Percentiles rank a stretch among this genome's conserved stretches.
Evolutionary conservation across 2,329 filamentous ascomycete genomes (phyloP).

Genomic region (Pyrenophora graminea): DNA sequence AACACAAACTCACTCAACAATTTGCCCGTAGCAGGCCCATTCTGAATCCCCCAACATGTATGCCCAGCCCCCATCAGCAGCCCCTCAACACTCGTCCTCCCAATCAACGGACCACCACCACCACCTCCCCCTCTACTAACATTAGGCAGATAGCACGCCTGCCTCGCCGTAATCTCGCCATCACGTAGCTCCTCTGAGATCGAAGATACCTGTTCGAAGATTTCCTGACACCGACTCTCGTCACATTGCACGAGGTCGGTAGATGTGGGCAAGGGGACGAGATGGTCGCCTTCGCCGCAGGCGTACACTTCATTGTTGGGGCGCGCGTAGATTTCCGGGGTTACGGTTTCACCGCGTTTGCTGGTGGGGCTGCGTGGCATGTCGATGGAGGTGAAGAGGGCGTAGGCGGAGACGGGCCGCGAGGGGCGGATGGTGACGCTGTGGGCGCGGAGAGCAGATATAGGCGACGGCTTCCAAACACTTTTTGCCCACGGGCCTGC

Average conservation of each 20-base stretch:
- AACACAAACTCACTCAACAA: slow-evolving; percentile 53
- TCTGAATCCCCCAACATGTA: slow-evolving; percentile 98
- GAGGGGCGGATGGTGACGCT: slow-evolving; percentile 64
- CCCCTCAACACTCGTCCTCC: slow-evolving; percentile 72
- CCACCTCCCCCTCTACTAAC: slow-evolving; percentile 59
- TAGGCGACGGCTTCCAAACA: slow-evolving; percentile 60
- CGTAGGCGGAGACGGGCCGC: slow-evolving; percentile 69
- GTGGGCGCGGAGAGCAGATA: slow-evolving; percentile 64
- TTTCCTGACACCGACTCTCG: slow-evolving; percentile 76
- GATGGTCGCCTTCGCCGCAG: slow-evolving; percentile 84
- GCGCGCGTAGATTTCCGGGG: slow-evolving; percentile 91
- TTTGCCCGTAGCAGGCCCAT: slow-evolving; percentile 76
- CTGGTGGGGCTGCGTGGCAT: slow-evolving; percentile 60
- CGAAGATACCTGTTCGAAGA: slow-evolving; percentile 74
- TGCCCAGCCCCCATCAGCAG: slow-evolving; percentile 85
- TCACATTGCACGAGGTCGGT: slow-evolving; percentile 79
- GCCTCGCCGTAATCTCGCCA: slow-evolving; percentile 67
- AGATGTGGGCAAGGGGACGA: slow-evolving; percentile 73
- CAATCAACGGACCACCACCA: slow-evolving; percentile 77
- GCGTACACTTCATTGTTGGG: slow-evolving; percentile 90
- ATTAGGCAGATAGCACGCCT: slow-evolving; percentile 92
- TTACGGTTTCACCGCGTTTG: slow-evolving; percentile 58
- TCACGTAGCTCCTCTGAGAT: slow-evolving; percentile 56
- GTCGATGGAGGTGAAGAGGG: slow-evolving; percentile 83
- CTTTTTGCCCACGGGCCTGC: slow-evolving; percentile 65